These are phyloP conservation scores for Mycogone perniciosa DNA, from an alignment of 2,329 filamentous ascomycete genomes.

Conservation along the genomic window DNA sequence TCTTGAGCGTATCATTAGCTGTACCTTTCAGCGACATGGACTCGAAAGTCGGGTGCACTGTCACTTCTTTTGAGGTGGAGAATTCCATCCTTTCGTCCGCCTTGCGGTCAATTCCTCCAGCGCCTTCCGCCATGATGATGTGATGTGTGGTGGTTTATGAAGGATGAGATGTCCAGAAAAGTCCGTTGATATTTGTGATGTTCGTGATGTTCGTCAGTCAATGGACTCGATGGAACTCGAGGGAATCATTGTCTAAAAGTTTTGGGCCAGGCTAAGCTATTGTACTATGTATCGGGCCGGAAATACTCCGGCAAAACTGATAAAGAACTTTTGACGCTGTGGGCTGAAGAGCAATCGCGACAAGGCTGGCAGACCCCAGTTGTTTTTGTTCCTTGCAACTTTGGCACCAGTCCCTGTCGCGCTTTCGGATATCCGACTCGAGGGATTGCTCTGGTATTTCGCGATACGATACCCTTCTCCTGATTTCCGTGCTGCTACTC, in stretches of 20 bases:
- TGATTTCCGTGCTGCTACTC: background rate
- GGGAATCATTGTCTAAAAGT: constrained; percentile 17
- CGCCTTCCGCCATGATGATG: constrained; percentile 76
- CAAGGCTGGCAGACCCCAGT: background rate
- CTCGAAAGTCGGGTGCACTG: constrained; percentile 87
- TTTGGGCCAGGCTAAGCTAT: constrained; percentile 16
- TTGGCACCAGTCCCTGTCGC: background rate
- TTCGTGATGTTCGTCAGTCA: constrained; percentile 2
- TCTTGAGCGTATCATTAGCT: background rate
- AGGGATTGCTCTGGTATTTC: background rate
- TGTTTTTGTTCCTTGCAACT: constrained; percentile 2
- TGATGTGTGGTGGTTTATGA: background rate
- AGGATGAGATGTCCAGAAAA: background rate
- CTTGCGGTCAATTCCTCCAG: constrained; percentile 73
- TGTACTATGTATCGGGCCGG: constrained; percentile 17
- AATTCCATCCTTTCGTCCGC: constrained; percentile 97
- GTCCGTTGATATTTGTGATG: constrained; percentile 2
- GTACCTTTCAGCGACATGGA: constrained; percentile 88
- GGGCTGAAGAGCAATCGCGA: constrained; percentile 6
- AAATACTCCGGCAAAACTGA: constrained; percentile 24
- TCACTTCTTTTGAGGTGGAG: constrained; percentile 95
- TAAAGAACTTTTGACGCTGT: constrained; percentile 4
- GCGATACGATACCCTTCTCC: background rate
- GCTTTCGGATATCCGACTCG: background rate
- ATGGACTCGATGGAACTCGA: background rate